Evolutionary conservation across 208 protist species (phyloP).

Genomic region (Angomonas ambiguus): DNA sequence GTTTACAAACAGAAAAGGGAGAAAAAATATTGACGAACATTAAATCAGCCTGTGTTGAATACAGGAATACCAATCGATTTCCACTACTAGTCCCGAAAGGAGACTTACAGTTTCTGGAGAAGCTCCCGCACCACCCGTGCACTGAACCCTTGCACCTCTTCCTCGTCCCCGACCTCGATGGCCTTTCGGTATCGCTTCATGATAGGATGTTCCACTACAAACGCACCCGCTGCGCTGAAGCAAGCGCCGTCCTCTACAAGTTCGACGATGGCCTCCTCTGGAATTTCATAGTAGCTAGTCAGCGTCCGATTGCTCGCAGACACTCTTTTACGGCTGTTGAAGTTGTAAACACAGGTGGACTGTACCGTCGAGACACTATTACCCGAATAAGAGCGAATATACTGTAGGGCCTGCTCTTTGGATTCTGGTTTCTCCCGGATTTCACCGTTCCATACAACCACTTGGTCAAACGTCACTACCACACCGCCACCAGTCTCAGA

Average conservation of each 20-base stretch:
- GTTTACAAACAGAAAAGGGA: slow-evolving; percentile 1
- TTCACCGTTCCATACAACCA: slow-evolving; percentile 65
- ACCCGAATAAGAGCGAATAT: slow-evolving; percentile 62
- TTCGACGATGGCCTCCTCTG: slow-evolving; percentile 38
- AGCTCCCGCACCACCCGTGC: slow-evolving; percentile 17
- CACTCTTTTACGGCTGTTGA: slow-evolving; percentile 22
- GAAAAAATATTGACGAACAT: neutral
- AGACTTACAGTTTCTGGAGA: slow-evolving; percentile 4
- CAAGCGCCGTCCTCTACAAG: slow-evolving; percentile 46
- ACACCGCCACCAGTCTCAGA: slow-evolving; percentile 25
- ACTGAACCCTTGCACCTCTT: slow-evolving; percentile 56
- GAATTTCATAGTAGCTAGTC: slow-evolving; percentile 56
- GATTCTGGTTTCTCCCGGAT: slow-evolving; percentile 80
- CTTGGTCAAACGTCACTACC: slow-evolving; percentile 82
- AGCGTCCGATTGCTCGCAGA: slow-evolving; percentile 41
- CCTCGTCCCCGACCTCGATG: slow-evolving; percentile 43
- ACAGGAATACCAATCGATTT: too few relatives aligned
- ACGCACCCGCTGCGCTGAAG: slow-evolving; percentile 56
- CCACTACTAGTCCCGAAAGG: too few relatives aligned
- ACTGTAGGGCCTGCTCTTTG: slow-evolving; percentile 33
- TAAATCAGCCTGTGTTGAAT: neutral
- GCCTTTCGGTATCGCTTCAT: slow-evolving; percentile 34
- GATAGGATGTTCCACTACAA: slow-evolving; percentile 77
- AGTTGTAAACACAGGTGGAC: slow-evolving; percentile 45
- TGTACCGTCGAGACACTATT: slow-evolving; percentile 57